Percentiles rank a stretch among this genome's conserved stretches.
Evolutionary conservation across 2,329 filamentous ascomycete genomes (phyloP).

Genomic region (Paraconiothyrium brasiliense): DNA sequence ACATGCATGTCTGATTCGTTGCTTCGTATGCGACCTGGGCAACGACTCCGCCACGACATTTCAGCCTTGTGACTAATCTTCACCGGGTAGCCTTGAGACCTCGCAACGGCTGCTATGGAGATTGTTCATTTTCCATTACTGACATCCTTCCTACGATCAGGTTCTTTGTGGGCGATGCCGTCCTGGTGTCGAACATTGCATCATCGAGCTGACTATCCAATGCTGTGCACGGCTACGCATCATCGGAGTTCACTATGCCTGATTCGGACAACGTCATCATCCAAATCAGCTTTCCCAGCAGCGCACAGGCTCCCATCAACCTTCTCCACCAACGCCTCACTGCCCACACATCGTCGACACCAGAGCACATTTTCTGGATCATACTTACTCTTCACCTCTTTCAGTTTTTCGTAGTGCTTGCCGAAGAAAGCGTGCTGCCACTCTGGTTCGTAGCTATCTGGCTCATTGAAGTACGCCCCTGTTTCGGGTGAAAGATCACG

Average conservation of each 20-base stretch:
- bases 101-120: too few species aligned
- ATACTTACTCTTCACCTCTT: slow-evolving; percentile 29
- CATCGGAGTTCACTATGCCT: neutral
- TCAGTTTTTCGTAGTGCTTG: slow-evolving; percentile 27
- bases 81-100: too few species aligned
- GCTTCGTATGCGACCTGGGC: too few species aligned
- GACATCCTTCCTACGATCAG: too few species aligned
- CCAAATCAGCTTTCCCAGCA: neutral
- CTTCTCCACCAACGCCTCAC: slow-evolving; percentile 32
- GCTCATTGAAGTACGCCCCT: slow-evolving; percentile 44
- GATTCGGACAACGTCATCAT: neutral
- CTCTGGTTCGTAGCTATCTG: slow-evolving; percentile 33
- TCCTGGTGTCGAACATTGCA: too few species aligned
- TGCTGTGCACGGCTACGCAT: too few species aligned
- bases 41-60: too few species aligned
- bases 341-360: slow-evolving; percentile 38
- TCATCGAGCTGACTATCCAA: too few species aligned
- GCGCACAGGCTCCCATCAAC: slow-evolving; percentile 31
- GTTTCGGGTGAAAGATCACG: slow-evolving; percentile 30
- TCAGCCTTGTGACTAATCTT: too few species aligned
- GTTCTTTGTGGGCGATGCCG: too few species aligned
- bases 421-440: slow-evolving; percentile 40
- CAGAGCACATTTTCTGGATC: slow-evolving; percentile 36
- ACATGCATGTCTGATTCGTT: too few species aligned
- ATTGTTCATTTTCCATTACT: too few species aligned